Conservation (phyloP, 1,284 basidiomycete species). For the Pascua guehoae region DNA sequence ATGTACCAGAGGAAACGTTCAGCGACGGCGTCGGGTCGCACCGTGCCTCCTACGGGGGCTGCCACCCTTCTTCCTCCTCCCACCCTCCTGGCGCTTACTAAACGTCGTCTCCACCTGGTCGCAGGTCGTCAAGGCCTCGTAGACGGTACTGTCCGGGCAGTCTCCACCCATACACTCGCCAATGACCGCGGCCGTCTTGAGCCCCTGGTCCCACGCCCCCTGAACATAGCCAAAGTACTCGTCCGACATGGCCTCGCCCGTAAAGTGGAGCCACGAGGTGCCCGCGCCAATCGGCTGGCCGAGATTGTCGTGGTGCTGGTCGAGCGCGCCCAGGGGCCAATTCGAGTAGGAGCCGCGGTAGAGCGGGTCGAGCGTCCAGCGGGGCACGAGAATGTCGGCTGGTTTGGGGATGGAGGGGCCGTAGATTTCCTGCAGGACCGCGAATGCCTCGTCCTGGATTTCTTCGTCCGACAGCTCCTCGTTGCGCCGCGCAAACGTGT, state of each 20-base stretch:
- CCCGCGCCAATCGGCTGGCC: slow-evolving; percentile 13
- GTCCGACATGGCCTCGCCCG: slow-evolving; percentile 16
- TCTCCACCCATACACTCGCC: slow-evolving; percentile 6
- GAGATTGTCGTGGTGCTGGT: slow-evolving; percentile 26
- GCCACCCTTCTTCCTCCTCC: no score
- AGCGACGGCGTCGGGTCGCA: no score
- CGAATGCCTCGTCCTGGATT: slow-evolving; percentile 57
- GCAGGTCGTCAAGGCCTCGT: slow-evolving; percentile 10
- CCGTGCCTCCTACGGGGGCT: no score
- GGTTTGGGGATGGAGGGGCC: slow-evolving; percentile 56
- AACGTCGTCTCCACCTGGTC: slow-evolving; percentile 6
- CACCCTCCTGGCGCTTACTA: background rate
- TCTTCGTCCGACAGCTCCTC: slow-evolving; percentile 55
- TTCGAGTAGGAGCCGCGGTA: slow-evolving; percentile 66
- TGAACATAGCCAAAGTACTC: slow-evolving; percentile 21
- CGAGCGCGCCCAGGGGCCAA: slow-evolving; percentile 54
- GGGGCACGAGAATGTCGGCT: slow-evolving; percentile 57
- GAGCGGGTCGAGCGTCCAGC: slow-evolving; percentile 59
- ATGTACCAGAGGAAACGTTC: no score
- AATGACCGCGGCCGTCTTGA: slow-evolving; percentile 6
- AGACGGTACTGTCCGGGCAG: slow-evolving; percentile 3
- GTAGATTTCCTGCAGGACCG: slow-evolving; percentile 59
- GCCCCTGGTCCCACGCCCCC: slow-evolving; percentile 20
- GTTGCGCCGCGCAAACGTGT: slow-evolving; percentile 54
- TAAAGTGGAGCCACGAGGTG: slow-evolving; percentile 14